Evolutionary conservation across 371 early-diverging fungal genomes (phyloP).

Genomic region (Mucor ambiguus): DNA sequence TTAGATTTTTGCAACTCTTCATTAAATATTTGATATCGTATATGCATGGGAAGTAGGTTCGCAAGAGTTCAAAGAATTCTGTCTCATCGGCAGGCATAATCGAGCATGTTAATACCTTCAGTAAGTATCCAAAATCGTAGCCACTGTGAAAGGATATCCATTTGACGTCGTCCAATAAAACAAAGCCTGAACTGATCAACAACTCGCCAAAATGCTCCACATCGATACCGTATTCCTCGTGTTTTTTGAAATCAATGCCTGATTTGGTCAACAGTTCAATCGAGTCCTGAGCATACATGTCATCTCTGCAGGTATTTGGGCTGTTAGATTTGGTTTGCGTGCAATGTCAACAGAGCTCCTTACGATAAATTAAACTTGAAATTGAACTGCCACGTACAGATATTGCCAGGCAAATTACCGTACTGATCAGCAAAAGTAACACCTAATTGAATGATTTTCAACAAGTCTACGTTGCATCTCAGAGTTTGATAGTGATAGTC

Average conservation of each 20-base stretch:
- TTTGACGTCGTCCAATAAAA: slow-evolving; percentile 90
- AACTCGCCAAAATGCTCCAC: slow-evolving; percentile 97
- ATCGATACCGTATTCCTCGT: slow-evolving; percentile 98
- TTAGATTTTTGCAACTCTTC: slow-evolving; percentile 94
- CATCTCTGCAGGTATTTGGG: slow-evolving; percentile 62
- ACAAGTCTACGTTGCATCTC: slow-evolving; percentile 98
- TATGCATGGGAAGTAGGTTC: slow-evolving; percentile 95
- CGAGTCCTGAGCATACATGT: slow-evolving; percentile 99
- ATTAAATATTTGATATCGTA: slow-evolving; percentile 99
- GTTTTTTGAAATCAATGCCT: slow-evolving; percentile 98
- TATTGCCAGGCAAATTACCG: slow-evolving; percentile 89
- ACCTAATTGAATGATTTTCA: slow-evolving; percentile 99
- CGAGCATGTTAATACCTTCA: slow-evolving; percentile 94
- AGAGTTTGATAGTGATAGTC: slow-evolving; percentile 99
- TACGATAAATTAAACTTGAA: slow-evolving; percentile 95
- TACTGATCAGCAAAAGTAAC: slow-evolving; percentile 95
- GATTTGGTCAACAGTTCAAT: slow-evolving; percentile 97
- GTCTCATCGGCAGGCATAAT: slow-evolving; percentile 92
- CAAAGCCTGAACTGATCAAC: slow-evolving; percentile 97
- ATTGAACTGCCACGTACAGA: slow-evolving; percentile 99
- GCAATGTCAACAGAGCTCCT: slow-evolving; percentile 13
- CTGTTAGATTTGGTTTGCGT: neutral
- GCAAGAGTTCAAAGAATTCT: slow-evolving; percentile 94
- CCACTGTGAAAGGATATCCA: slow-evolving; percentile 99
- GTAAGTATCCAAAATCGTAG: slow-evolving; percentile 99